Conservation (phyloP, 2,329 filamentous ascomycete genomes). For the Trichophyton mentagrophytes region DNA sequence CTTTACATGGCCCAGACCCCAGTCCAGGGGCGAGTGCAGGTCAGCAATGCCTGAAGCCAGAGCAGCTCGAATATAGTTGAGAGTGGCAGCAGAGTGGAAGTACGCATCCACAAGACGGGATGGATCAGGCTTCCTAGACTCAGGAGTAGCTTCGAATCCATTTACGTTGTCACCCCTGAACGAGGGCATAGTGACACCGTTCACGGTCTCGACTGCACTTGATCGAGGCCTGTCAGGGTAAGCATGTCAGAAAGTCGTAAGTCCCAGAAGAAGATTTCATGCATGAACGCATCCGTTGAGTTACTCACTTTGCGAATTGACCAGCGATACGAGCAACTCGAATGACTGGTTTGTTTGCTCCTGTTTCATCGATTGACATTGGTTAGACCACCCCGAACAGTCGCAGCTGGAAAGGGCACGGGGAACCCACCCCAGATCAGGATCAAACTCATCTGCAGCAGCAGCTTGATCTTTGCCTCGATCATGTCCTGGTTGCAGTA, state of each 20-base stretch:
- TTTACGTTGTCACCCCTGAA: constrained; percentile 96
- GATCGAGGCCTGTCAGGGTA: constrained; percentile 52
- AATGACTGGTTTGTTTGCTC: constrained; percentile 64
- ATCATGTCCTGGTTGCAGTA: constrained; percentile 86
- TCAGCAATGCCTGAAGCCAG: constrained; percentile 83
- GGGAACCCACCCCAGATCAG: constrained; percentile 63
- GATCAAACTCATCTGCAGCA: constrained; percentile 93
- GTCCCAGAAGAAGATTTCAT: constrained; percentile 4
- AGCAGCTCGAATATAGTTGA: constrained; percentile 82
- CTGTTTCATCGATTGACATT: constrained; percentile 15
- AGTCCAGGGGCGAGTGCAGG: constrained; percentile 84
- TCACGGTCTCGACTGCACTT: constrained; percentile 68
- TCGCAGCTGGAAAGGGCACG: not conserved
- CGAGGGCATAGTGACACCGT: constrained; percentile 70
- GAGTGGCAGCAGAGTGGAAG: constrained; percentile 85
- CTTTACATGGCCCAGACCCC: constrained; percentile 82
- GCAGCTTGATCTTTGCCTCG: constrained; percentile 89
- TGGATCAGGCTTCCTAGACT: constrained; percentile 71
- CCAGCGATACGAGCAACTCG: constrained; percentile 93
- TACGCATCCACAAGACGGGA: constrained; percentile 78
- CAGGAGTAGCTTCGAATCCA: constrained; percentile 53
- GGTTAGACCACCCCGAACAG: constrained; percentile 3
- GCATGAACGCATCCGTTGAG: no score
- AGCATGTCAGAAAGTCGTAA: constrained; percentile 4
- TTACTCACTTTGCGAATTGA: constrained; percentile 69